A percentile compares a stretch with the other conserved stretches of the same genome.
These are phyloP conservation scores for Mucor irregularis DNA, from an alignment of 371 early-diverging fungal species.

Conservation along the genomic window DNA sequence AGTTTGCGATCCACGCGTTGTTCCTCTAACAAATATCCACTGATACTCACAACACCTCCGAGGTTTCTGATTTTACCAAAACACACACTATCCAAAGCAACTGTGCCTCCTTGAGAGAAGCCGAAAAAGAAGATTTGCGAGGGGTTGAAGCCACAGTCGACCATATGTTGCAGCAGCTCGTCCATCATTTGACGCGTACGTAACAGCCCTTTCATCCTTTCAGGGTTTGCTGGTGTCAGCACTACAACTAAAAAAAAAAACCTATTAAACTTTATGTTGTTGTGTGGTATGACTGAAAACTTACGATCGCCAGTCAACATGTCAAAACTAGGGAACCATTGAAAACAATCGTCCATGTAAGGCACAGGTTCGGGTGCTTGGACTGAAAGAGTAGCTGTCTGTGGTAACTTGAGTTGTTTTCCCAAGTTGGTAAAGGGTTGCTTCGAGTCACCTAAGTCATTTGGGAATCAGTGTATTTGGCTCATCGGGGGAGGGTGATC, in stretches of 20 bases:
- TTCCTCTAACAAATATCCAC: conserved; percentile 60
- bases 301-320: conserved; percentile 58
- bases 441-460: conserved; percentile 48
- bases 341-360: conserved; percentile 58
- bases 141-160: conserved; percentile 48
- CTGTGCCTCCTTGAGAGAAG: conserved; percentile 74
- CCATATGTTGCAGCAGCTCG: conserved; percentile 43
- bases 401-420: conserved; percentile 60
- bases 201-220: conserved; percentile 41
- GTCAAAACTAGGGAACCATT: conserved; percentile 72
- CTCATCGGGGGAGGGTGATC: neutral
- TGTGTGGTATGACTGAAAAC: neutral
- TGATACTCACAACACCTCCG: conserved; percentile 56
- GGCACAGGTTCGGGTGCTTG: conserved; percentile 69
- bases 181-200: conserved; percentile 36
- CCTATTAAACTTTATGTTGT: neutral
- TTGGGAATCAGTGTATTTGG: neutral
- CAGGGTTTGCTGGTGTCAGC: conserved; percentile 45
- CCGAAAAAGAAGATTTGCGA: conserved; percentile 67
- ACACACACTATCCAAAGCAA: conserved; percentile 64
- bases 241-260: conserved; percentile 25
- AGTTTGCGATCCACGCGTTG: conserved; percentile 24
- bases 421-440: conserved; percentile 64
- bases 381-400: conserved; percentile 66
- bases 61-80: conserved; percentile 47